Base-by-base conservation (phyloP, 202 grass and related monocot genomes). In the Setaria italica region DNA sequence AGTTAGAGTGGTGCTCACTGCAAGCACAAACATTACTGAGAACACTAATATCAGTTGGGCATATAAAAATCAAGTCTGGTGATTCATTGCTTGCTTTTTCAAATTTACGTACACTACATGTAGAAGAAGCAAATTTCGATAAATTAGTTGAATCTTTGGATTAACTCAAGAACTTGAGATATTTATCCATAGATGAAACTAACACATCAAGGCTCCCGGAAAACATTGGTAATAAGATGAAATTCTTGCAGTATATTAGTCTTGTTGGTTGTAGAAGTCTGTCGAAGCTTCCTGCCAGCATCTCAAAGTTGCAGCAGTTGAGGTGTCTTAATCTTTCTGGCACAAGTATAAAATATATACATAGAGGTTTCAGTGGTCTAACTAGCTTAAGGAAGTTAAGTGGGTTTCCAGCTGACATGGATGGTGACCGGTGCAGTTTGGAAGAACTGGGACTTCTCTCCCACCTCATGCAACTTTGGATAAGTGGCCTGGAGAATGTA, bases 361-460 rank as follows among this genome's bases (percentile, higher is more conserved):
- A 56, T 1, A 17, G 11, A 0, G 35, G 25, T 0, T 87, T 90
- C 0, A 0, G 6, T 47, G 17, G 34, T 5, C 10, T 90, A 29
- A 68, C 53, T 65, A 45, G 74, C 4, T 10, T 90, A 39, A 81
- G 48, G 11, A 29, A 10, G 11, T 42, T 87, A 46, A 9, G 10
- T 46, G 43, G 43, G 0, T 46, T 46, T 10, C 43, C 43, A 46
- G 43, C 8, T 10, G 1, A 65, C 0, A 32, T 47, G 16, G 43
- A 78, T 39, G 41, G 29, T 72, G 65, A 67, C 0, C 14, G 47
- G 57, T 85, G 82, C 66, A 84, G 72, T 57, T 47, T 84, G 37
- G 35, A 90, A 57, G 84, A 87, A 78, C 15, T 87, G 29, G 87
- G 47, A 7, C 4, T 29, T 15, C 69, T 86, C 4, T 25, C 13